Conservation (phyloP, 1,284 basidiomycete species). For the Sanguinoderma infundibulare region DNA sequence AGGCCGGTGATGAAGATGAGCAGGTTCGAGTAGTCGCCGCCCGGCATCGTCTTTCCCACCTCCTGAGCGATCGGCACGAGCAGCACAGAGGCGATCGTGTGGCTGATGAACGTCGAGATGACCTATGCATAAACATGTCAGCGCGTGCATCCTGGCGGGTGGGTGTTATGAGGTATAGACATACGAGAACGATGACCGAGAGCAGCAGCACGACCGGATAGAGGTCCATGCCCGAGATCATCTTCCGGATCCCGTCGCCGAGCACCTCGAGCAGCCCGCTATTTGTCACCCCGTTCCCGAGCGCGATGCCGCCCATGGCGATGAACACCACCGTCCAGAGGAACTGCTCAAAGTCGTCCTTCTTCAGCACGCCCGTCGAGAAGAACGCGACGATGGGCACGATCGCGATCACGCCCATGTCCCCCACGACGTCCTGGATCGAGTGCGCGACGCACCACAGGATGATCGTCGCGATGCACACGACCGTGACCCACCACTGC, state of each 20-base stretch:
- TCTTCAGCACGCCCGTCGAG: slow-evolving; percentile 91
- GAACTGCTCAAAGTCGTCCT: slow-evolving; percentile 97
- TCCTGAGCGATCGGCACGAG: slow-evolving; percentile 95
- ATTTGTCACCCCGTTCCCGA: slow-evolving; percentile 92
- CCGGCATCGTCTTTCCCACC: slow-evolving; percentile 77
- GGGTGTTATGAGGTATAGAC: slow-evolving; percentile 38
- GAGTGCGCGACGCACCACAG: slow-evolving; percentile 92
- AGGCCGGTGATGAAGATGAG: slow-evolving; percentile 92
- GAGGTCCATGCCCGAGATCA: slow-evolving; percentile 75
- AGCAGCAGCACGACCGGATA: slow-evolving; percentile 88
- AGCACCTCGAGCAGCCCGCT: slow-evolving; percentile 87
- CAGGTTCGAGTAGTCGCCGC: slow-evolving; percentile 71
- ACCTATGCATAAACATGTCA: slow-evolving; percentile 47
- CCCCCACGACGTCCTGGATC: slow-evolving; percentile 83
- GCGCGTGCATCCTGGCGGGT: not conserved
- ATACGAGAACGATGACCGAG: slow-evolving; percentile 84
- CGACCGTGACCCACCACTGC: slow-evolving; percentile 90
- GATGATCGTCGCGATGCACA: slow-evolving; percentile 87
- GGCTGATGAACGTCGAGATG: slow-evolving; percentile 91
- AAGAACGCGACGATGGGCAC: slow-evolving; percentile 96
- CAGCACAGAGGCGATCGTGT: slow-evolving; percentile 95
- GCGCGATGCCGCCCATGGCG: slow-evolving; percentile 98
- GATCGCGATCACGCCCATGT: slow-evolving; percentile 98
- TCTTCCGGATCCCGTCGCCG: slow-evolving; percentile 69
- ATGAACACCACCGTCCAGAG: slow-evolving; percentile 94